These are phyloP conservation scores for Phlyctochytrium arcticum DNA, from an alignment of 192 early-diverging fungal species.

Conservation along the genomic window DNA sequence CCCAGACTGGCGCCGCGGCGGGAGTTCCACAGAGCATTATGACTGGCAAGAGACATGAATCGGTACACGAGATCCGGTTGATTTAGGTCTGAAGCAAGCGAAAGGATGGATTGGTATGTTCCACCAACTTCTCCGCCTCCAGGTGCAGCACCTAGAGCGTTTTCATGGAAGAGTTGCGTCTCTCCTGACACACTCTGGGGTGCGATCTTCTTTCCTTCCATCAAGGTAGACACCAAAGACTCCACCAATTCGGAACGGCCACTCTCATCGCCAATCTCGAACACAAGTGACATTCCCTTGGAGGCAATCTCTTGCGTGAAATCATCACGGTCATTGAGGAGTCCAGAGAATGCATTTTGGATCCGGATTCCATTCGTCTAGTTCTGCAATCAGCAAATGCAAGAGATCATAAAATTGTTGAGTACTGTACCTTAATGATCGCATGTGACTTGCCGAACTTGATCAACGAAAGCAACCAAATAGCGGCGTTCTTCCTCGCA, in stretches of 20 bases:
- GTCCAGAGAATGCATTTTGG: conserved; percentile 70
- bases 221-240: conserved; percentile 73
- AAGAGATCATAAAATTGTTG: neutral
- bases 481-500: conserved; percentile 63
- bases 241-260: conserved; percentile 65
- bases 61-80: conserved; percentile 91
- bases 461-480: conserved; percentile 75
- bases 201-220: conserved; percentile 56
- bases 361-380: conserved; percentile 53
- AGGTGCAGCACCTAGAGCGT: conserved; percentile 67
- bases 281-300: conserved; percentile 80
- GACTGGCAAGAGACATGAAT: conserved; percentile 89
- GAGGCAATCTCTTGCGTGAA: conserved; percentile 83
- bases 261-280: conserved; percentile 70
- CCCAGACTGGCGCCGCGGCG: conserved; percentile 85
- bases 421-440: conserved; percentile 22
- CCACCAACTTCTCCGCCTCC: conserved; percentile 51
- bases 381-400: neutral
- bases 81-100: conserved; percentile 89
- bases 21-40: conserved; percentile 89
- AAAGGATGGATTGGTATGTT: conserved; percentile 55
- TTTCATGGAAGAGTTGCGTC: conserved; percentile 68
- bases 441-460: conserved; percentile 59
- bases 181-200: conserved; percentile 60
- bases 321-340: conserved; percentile 83